Base-by-base conservation (phyloP, 2,329 filamentous ascomycete genomes). In the Aspergillus neoniger region DNA sequence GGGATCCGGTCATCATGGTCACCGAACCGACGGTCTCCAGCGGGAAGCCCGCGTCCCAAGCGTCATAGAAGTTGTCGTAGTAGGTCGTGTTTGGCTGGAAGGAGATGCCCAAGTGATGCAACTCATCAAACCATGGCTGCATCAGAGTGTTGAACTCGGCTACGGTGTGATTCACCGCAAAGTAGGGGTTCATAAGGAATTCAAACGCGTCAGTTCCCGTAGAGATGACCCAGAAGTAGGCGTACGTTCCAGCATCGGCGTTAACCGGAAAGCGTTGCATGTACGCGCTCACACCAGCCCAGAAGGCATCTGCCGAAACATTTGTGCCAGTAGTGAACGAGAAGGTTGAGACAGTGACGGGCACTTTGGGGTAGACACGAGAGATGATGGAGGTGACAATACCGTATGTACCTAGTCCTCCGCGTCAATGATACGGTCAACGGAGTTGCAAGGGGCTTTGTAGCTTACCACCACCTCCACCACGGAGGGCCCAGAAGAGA, bases 401-500 rank as follows among this genome's bases (percentile, higher is more conserved):
- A 14, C 71, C 71, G 23, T 62, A 74, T n/a, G 66, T 79, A 74
- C 39, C 66, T 69, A 5, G 7, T 14, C 2, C 8, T 21, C 10
- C 4, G n/a, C 15, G 3, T 55, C 32, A 57, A 10, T 6, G 1
- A 36, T 36, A 36, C 83, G 82, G 9, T 30, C 10, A 14, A 5
- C 4, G 8, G 2, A 30, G 0, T 9, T 0, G 23, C 10, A 49
- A 48, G 12, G 19, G 9, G 5, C 5, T 15, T 7, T n/a, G 2
- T 5, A n/a, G 30, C 52, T 43, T 30, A 30, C 52, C 52, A 3
- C 80, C 82, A 1, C 86, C 86, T 0, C 86, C 85, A 3, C 86
- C 86, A 28, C 79, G 78, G 1, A 88, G 72, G 2, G 86, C 87
- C 86, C 86, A 90, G 75, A 85, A 89, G 1, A 89, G 76, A 55